These are phyloP conservation scores for Lactarius hatsudake DNA, from an alignment of 768 basidiomycete species.

Conservation along the genomic window DNA sequence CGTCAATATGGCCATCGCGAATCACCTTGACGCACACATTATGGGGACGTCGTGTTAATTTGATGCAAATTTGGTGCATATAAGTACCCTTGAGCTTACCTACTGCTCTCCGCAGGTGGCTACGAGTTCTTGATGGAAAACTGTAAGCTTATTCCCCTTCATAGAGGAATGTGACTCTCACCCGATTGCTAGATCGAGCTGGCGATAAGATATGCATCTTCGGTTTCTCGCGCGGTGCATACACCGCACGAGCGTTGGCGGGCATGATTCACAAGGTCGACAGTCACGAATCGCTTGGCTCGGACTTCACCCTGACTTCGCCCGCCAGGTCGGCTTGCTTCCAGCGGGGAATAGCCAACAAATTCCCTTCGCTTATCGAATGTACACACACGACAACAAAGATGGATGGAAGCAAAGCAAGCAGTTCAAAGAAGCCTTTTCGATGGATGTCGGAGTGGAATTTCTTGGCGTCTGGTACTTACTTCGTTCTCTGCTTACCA, in stretches of 20 bases:
- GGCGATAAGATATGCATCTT: conserved; percentile 79
- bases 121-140: conserved; percentile 81
- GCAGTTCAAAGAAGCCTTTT: conserved; percentile 73
- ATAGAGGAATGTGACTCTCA: neutral
- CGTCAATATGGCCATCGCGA: conserved; percentile 59
- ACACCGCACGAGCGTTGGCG: conserved; percentile 64
- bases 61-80: neutral
- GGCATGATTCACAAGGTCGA: conserved; percentile 71
- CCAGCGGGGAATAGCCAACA: conserved; percentile 71
- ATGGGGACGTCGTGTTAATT: conserved; percentile 45
- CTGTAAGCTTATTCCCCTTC: conserved; percentile 40
- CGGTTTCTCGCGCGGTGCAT: conserved; percentile 78
- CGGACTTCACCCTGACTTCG: neutral
- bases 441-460: conserved; percentile 69
- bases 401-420: conserved; percentile 61
- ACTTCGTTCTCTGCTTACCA: neutral
- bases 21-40: conserved; percentile 64
- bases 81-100: neutral
- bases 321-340: conserved; percentile 58
- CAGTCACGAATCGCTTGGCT: neutral
- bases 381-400: conserved; percentile 61
- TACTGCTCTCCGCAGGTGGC: conserved; percentile 44
- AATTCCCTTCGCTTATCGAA: conserved; percentile 74
- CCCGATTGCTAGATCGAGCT: conserved; percentile 44
- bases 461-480: conserved; percentile 70